Evolutionary conservation across 208 protist species (phyloP).

Genomic region (Trypanosoma avium): DNA sequence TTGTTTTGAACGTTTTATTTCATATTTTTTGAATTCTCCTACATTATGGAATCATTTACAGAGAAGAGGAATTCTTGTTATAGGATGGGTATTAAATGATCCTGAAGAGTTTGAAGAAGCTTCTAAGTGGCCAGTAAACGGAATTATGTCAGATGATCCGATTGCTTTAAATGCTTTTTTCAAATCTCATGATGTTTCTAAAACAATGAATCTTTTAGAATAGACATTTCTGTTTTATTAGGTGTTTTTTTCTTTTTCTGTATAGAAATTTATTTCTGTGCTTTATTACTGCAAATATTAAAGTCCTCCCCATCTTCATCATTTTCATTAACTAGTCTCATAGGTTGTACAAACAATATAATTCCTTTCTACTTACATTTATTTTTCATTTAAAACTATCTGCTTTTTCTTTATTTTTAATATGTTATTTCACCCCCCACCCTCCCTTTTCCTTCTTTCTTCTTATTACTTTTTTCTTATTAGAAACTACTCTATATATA

Average conservation of each 20-base stretch:
- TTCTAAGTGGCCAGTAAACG: slow-evolving; percentile 54
- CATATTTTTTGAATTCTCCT: slow-evolving; percentile 55
- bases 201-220: slow-evolving; percentile 24
- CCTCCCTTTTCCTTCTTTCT: no score
- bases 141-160: slow-evolving; percentile 76
- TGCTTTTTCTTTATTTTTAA: slow-evolving; percentile 10
- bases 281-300: slow-evolving; percentile 1
- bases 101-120: slow-evolving; percentile 57
- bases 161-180: slow-evolving; percentile 29
- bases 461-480: no score
- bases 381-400: neutral
- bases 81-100: slow-evolving; percentile 81
- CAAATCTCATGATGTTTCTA: slow-evolving; percentile 8
- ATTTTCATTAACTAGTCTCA: no score
- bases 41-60: slow-evolving; percentile 74
- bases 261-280: slow-evolving; percentile 13
- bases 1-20: slow-evolving; percentile 23
- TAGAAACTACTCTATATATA: no score
- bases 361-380: neutral
- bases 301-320: no score
- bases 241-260: slow-evolving; percentile 17
- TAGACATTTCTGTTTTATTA: no score
- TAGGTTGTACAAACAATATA: no score
- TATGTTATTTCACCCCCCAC: slow-evolving; percentile 2
- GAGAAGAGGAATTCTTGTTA: slow-evolving; percentile 59